Conservation (phyloP, 2,329 filamentous ascomycete genomes). For the Cladophialophora bantiana region DNA sequence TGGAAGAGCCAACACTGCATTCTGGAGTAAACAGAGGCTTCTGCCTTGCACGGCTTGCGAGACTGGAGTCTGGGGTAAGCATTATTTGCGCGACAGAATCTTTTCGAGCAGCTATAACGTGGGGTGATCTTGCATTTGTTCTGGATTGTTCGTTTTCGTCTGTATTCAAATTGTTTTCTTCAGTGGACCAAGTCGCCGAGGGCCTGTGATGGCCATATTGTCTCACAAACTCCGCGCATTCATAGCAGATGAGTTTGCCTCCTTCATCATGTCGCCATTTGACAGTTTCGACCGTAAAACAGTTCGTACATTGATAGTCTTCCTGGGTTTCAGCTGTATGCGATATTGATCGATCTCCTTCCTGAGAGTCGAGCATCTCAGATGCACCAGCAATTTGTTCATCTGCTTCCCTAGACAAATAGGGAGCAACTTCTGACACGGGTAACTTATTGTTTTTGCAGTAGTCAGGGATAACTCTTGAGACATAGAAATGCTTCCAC, state of each 20-base stretch:
- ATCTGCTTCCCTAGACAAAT: slow-evolving; percentile 9
- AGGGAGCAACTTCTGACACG: slow-evolving; percentile 30
- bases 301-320: slow-evolving; percentile 27
- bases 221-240: slow-evolving; percentile 27
- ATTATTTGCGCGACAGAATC: neutral
- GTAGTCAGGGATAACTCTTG: slow-evolving; percentile 38
- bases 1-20: neutral
- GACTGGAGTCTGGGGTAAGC: neutral
- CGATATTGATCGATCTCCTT: neutral
- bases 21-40: neutral
- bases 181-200: slow-evolving; percentile 10
- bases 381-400: neutral
- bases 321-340: slow-evolving; percentile 10
- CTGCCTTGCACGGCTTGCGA: neutral
- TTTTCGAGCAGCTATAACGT: neutral
- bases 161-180: neutral
- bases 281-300: slow-evolving; percentile 22
- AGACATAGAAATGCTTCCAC: slow-evolving; percentile 37
- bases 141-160: slow-evolving; percentile 1
- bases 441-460: slow-evolving; percentile 28
- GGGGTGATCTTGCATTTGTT: neutral
- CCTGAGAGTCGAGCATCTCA: slow-evolving; percentile 1
- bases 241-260: slow-evolving; percentile 23
- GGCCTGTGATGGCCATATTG: slow-evolving; percentile 23
- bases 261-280: slow-evolving; percentile 24